Conservation (phyloP, 768 basidiomycete genomes). For the Sarcomyxa edulis region DNA sequence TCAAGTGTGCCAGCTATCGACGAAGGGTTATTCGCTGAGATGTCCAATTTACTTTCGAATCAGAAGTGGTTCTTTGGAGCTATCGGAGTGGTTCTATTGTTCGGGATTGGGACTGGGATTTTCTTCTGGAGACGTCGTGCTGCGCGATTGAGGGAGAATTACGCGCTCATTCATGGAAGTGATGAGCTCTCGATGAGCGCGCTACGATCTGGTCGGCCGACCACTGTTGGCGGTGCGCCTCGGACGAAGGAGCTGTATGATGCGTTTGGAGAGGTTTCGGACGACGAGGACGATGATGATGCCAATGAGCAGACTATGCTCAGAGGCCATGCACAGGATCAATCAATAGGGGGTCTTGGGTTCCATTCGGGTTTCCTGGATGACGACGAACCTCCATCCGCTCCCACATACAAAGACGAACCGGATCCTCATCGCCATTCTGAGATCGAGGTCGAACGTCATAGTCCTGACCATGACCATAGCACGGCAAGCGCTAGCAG, state of each 20-base stretch:
- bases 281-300: conserved; percentile 73
- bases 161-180: conserved; percentile 53
- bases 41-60: conserved; percentile 65
- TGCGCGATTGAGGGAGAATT: conserved; percentile 37
- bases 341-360: conserved; percentile 34
- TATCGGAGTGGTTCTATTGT: conserved; percentile 70
- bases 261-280: conserved; percentile 89
- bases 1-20: conserved; percentile 59
- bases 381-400: conserved; percentile 56
- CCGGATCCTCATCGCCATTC: conserved; percentile 27
- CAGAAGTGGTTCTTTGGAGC: conserved; percentile 92
- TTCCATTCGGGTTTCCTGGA: conserved; percentile 83
- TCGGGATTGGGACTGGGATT: conserved; percentile 59
- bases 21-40: conserved; percentile 80
- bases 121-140: conserved; percentile 78
- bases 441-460: conserved; percentile 8
- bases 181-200: conserved; percentile 79
- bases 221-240: conserved; percentile 28
- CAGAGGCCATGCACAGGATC: conserved; percentile 26
- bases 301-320: conserved; percentile 69
- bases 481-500: conserved; percentile 40
- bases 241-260: conserved; percentile 91
- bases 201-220: conserved; percentile 30
- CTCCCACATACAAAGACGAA: conserved; percentile 49
- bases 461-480: conserved; percentile 12